Evolutionary conservation across 768 basidiomycete species (phyloP), one percentile per base, ranked within the genome.

Genomic region (Suillus plorans): DNA sequence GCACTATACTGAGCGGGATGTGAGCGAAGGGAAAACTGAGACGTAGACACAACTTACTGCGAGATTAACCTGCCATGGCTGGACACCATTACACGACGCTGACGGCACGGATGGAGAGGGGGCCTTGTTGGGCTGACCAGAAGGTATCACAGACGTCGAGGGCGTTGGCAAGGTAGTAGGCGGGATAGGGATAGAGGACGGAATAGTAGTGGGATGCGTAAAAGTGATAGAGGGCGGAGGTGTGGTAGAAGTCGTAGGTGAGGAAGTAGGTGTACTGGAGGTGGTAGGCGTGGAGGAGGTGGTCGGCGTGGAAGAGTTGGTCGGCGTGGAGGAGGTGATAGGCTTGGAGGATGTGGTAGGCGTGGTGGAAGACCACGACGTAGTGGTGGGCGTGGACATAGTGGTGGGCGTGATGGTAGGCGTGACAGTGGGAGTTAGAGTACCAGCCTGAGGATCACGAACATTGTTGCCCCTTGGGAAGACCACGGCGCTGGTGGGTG

Each of bases 11-110:
- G 16, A 1, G 2, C 9, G 20, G 13, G 7, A 13, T 7, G 39
- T 75, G 25, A 70, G 58, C 18, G 8, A 4, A 34, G 0, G 0
- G 2, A 14, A 0, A 18, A 0, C 1, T 0, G 1, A 9, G 0
- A 7, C 4, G 4, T 0, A 16, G 1, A 50, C 0, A 18, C 28
- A 31, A 36, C 70, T 1, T 18, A 74, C 75, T 8, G 75, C 75
- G 0, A 72, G 58, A 3, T 61, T 58, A 8, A 59, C 36, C 37
- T 69, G 75, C 72, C 74, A 77, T n/a, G 59, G 44, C 22, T 75
- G 36, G 9, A 34, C 4, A 3, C 18, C 18, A 18, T 63, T 10
- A 7, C 37, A 53, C 7, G 37, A 7, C 2, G 18, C 7, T 1
- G 52, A 28, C 12, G 14, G 2, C 5, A 39, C n/a, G 4, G 52